Evolutionary conservation across 2,329 filamentous ascomycete genomes (phyloP), one percentile per base, ranked within the genome.

Genomic region (Ophidiomyces ophidiicola): DNA sequence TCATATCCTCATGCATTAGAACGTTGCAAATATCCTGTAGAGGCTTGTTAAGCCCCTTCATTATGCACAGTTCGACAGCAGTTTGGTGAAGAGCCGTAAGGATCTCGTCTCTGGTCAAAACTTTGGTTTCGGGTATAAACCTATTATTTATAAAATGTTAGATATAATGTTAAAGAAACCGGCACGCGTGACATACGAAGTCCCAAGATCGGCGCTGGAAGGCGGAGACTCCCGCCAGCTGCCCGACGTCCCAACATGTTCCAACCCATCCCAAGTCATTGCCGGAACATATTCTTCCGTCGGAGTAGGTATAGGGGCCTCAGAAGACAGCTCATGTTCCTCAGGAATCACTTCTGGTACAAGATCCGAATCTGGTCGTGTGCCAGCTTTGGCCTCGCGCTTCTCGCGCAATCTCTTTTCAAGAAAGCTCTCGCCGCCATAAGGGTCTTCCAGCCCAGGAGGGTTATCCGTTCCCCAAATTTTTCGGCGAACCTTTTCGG

Each of bases 61-160:
- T 54, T 2, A 70, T 56, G 44, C 68, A 66, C 3, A 74, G 56
- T 50, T 80, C 74, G 4, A 77, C 67, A 7, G 72, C 59, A 3
- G 74, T 68, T 44, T 71, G 67, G 45, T 72, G 70, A 28, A 78
- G 63, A 21, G 68, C 62, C 30, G 52, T 56, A 28, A 59, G 50
- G 39, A 67, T 46, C 19, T 61, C 53, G 5, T 57, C 51, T 6
- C 48, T 47, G 38, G 63, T 53, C 4, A 49, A 53, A 28, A 59
- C 44, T 39, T 56, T 60, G 28, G 59, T 53, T 28, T 49, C 45
- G 7, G 59, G 53, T 42, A 63, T 48, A 48, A 70, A 59, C 10
- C 55, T 58, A 34, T 4, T 28, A 24, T 32, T 26, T 10, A 7
- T 14, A 28, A 7, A 15, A 8, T 5, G 21, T 36, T 24, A 36